These are phyloP conservation scores for Chaetomium sp. DNA, from an alignment of 2,329 filamentous ascomycete species.

Conservation along the genomic window DNA sequence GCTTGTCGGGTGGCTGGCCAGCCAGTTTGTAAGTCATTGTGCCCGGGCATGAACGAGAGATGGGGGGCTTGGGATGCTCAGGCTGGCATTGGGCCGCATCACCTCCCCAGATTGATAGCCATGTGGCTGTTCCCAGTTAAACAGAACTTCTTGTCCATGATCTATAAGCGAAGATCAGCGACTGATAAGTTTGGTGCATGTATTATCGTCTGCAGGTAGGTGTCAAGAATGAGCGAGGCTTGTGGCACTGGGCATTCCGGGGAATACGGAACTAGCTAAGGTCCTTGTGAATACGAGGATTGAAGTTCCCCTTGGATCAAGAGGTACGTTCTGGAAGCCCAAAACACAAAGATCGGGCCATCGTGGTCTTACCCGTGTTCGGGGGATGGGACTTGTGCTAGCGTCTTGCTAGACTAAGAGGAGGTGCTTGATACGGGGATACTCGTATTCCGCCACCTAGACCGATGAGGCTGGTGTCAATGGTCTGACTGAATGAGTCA, in stretches of 20 bases:
- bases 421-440: background rate
- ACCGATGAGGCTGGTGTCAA: background rate
- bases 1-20: background rate
- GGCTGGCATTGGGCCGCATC: background rate
- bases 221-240: background rate
- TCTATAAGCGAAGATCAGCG: no score
- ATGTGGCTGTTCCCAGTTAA: no score
- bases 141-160: no score
- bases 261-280: no score
- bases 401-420: background rate
- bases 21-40: background rate
- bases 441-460: background rate
- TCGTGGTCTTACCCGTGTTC: background rate
- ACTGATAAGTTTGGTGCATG: no score
- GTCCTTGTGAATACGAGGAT: background rate
- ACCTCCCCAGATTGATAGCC: background rate
- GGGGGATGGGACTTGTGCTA: background rate
- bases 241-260: background rate
- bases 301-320: background rate
- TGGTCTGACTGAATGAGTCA: no score
- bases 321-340: background rate
- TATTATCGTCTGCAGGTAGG: no score
- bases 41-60: background rate
- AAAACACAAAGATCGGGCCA: background rate
- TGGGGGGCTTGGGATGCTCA: background rate